Percentiles rank a stretch among this genome's conserved stretches.
Conservation (phyloP, 768 basidiomycete species). For the Macrocybe gigantea region DNA sequence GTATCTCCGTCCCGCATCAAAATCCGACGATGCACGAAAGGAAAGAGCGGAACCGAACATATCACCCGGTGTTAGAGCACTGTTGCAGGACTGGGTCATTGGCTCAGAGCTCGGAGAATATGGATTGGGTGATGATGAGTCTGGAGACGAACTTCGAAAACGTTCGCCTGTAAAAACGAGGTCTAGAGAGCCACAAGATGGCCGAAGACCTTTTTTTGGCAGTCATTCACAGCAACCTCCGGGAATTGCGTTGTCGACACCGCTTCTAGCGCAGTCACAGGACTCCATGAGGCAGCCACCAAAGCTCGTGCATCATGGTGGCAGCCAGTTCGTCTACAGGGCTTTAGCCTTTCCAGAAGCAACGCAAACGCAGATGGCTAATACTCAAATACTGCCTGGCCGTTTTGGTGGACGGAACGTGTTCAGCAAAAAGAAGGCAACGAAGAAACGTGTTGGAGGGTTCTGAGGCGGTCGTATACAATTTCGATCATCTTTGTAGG, state of each 20-base stretch:
- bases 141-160: conserved; percentile 16
- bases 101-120: conserved; percentile 47
- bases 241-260: neutral
- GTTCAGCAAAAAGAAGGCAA: conserved; percentile 45
- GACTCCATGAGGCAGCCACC: conserved; percentile 5
- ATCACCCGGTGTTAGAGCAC: conserved; percentile 52
- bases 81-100: conserved; percentile 65
- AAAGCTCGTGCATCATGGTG: neutral
- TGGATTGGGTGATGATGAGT: conserved; percentile 52
- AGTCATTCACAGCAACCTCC: conserved; percentile 1
- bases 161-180: neutral
- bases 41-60: conserved; percentile 19
- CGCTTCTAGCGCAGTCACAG: conserved; percentile 10
- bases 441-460: conserved; percentile 69
- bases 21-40: conserved; percentile 18
- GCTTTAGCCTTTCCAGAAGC: conserved; percentile 6
- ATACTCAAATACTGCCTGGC: conserved; percentile 70
- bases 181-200: conserved; percentile 3
- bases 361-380: conserved; percentile 41
- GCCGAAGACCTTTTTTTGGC: conserved; percentile 1
- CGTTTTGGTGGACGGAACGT: conserved; percentile 58
- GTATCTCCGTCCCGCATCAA: conserved; percentile 48
- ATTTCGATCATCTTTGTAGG: no score
- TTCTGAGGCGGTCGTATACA: conserved; percentile 38
- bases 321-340: conserved; percentile 5